Evolutionary conservation across 805 yeast species (phyloP).

Genomic region (Zygosaccharomyces lentus): DNA sequence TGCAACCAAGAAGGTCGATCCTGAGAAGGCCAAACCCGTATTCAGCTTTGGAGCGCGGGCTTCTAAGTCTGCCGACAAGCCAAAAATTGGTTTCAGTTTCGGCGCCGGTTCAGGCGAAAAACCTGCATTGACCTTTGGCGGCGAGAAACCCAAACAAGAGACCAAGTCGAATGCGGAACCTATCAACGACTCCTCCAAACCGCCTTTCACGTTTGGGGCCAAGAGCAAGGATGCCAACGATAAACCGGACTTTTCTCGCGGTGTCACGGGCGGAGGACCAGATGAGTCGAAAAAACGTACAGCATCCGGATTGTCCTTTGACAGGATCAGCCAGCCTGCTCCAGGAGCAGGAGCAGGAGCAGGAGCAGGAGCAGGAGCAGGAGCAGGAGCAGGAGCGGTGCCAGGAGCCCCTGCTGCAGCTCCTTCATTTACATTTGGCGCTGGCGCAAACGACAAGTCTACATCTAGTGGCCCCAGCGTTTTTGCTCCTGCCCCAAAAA

Average conservation of each 20-base stretch:
- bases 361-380: too few species aligned
- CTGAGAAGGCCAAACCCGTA: constrained; percentile 6
- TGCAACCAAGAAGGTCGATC: constrained; percentile 3
- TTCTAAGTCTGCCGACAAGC: not conserved
- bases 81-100: constrained; percentile 11
- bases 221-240: not conserved
- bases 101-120: constrained; percentile 5
- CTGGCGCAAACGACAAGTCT: not conserved
- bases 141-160: not conserved
- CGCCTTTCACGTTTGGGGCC: constrained; percentile 9
- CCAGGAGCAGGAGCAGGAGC: too few species aligned
- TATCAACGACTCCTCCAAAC: not conserved
- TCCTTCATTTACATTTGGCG: constrained; percentile 7
- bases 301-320: constrained; percentile 3
- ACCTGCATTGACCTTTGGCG: constrained; percentile 6
- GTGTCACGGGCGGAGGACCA: not conserved
- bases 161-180: constrained; percentile 6
- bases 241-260: not conserved
- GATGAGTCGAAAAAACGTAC: not conserved
- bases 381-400: not conserved
- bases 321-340: not conserved
- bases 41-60: constrained; percentile 10
- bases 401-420: constrained; percentile 6
- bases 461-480: constrained; percentile 1
- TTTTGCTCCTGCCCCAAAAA: constrained; percentile 1